Evolutionary conservation across 1,139 yeast genomes (phyloP).

Genomic region (Suhomyces chickasaworum): DNA sequence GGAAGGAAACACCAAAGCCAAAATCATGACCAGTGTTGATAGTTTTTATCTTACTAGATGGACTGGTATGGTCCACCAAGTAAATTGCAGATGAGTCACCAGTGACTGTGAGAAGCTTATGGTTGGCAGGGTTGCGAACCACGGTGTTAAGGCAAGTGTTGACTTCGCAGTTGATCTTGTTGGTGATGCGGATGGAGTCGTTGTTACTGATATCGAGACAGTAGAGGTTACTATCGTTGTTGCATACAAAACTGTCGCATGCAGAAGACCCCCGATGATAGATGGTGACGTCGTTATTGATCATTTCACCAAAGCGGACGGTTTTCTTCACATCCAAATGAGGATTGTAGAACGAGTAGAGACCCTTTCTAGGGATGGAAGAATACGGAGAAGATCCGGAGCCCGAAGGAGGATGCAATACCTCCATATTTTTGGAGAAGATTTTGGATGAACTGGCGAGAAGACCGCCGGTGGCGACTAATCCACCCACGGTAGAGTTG

Average conservation of each 20-base stretch:
- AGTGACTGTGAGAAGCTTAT: slow-evolving; percentile 39
- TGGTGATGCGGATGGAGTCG: slow-evolving; percentile 42
- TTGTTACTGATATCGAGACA: slow-evolving; percentile 56
- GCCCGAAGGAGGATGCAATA: slow-evolving; percentile 23
- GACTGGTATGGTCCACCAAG: slow-evolving; percentile 36
- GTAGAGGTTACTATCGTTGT: slow-evolving; percentile 76
- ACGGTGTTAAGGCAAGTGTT: slow-evolving; percentile 47
- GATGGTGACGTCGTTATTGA: slow-evolving; percentile 78
- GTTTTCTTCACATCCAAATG: slow-evolving; percentile 49
- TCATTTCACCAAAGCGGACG: slow-evolving; percentile 71
- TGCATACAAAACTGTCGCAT: slow-evolving; percentile 69
- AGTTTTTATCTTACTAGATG: slow-evolving; percentile 23
- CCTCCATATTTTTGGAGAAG: slow-evolving; percentile 32
- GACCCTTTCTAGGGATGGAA: slow-evolving; percentile 50
- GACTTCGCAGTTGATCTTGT: slow-evolving; percentile 38
- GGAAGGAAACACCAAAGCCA: slow-evolving; percentile 84
- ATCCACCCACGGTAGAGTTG: slow-evolving; percentile 57
- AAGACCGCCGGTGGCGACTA: slow-evolving; percentile 75
- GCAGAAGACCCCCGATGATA: slow-evolving; percentile 40
- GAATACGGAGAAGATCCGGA: neutral
- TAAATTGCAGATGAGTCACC: slow-evolving; percentile 46
- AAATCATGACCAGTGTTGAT: slow-evolving; percentile 66
- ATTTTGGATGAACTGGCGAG: slow-evolving; percentile 27
- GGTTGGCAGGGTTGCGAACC: slow-evolving; percentile 32
- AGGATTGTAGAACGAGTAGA: slow-evolving; percentile 58